Evolutionary conservation across 1,139 yeast genomes (phyloP).

Genomic region (Yamadazyma triangularis): DNA sequence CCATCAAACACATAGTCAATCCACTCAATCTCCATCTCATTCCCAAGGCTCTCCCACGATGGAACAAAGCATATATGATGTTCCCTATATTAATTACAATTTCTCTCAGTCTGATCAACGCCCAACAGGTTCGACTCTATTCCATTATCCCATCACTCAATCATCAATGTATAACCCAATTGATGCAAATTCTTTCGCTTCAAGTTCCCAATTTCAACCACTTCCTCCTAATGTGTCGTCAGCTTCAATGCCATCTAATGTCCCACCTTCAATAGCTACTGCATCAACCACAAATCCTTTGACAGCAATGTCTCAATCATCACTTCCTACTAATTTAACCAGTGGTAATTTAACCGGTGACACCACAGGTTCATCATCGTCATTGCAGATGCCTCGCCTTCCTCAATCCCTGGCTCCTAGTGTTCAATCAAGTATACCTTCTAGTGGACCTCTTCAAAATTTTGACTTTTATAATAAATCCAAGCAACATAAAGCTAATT

Average conservation of each 20-base stretch:
- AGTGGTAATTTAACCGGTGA: no score
- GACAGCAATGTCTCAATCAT: no score
- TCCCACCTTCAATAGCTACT: not conserved
- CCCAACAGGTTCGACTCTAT: not conserved
- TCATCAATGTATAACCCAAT: not conserved
- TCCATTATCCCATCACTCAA: not conserved
- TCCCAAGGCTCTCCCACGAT: constrained; percentile 3
- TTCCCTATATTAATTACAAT: constrained; percentile 6
- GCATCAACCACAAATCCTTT: not conserved
- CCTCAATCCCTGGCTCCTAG: no score
- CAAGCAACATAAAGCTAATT: constrained; percentile 15
- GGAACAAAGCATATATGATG: constrained; percentile 4
- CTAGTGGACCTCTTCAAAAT: not conserved
- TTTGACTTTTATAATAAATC: no score
- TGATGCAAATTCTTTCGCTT: not conserved
- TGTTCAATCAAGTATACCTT: not conserved
- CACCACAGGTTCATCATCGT: no score
- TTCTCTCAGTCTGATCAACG: constrained; percentile 3
- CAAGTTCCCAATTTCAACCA: not conserved
- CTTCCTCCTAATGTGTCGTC: not conserved
- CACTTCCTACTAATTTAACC: not conserved
- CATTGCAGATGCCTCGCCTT: no score
- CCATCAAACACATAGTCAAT: not conserved
- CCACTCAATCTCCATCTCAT: constrained; percentile 2
- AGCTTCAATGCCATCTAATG: no score